Base-by-base conservation (phyloP, 2,329 filamentous ascomycete species). In the Metarhizium guizhouense region DNA sequence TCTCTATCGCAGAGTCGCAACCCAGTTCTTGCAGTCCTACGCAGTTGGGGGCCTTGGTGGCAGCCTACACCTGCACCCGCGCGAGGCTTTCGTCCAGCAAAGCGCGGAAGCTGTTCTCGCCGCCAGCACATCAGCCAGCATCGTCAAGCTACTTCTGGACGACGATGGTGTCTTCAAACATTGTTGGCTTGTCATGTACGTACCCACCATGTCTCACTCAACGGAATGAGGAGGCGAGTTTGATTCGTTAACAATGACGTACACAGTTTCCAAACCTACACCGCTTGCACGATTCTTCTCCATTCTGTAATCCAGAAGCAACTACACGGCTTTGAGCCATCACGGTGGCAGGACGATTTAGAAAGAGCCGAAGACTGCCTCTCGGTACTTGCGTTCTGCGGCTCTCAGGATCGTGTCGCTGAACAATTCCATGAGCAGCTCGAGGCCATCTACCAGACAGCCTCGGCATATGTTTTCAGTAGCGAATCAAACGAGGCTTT, bases 181-280 rank as follows among this genome's bases (percentile, higher is more conserved):
- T 25, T 57, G 55, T 18, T 57, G 55, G 55, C 51, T 57, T 47
- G 52, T 57, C 14, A 57, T 57, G 55, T 57, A n/a, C 47, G 55
- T 54, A 29, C 18, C 10, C 7, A 6, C 14, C 14, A 16, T 40
- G 38, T 40, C 13, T 11, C 38, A 40, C 38, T 4, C 14, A 7
- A 2, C 11, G 14, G 8, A 16, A 16, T 7, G 6, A 13, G 8
- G 38, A 40, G 14, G 14, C 1, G 14, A 3, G 38, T 10, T 38
- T 43, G 13, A 11, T 14, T 6, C 4, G 36, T 2, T 52, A 14
- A n/a, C 29, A 20, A 16, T 18, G 14, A 16, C 42, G 25, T 50
- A 20, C 32, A 32, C 16, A 57, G 55, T 34, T 57, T 54, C 40
- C 52, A 54, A 47, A 49, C 52, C 13, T 54, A 54, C n/a, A 54